These are phyloP conservation scores for Mycena maculata DNA, from an alignment of 768 basidiomycete species.

Conservation along the genomic window DNA sequence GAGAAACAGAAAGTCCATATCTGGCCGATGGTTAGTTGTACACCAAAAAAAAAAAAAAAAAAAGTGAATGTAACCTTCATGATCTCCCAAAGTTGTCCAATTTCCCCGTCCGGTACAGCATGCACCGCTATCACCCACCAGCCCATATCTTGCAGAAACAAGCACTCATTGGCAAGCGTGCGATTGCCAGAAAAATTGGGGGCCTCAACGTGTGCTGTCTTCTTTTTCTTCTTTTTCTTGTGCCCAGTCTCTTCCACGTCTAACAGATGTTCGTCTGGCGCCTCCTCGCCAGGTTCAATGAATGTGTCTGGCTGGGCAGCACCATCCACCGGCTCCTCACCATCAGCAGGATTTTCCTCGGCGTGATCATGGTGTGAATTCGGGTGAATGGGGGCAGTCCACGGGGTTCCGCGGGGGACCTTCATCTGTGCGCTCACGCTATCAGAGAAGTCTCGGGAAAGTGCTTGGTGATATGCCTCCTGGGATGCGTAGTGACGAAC, in stretches of 20 bases:
- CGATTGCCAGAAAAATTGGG: slow-evolving; percentile 21
- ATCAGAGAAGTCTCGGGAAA: neutral
- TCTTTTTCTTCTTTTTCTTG: neutral
- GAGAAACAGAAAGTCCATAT: slow-evolving; percentile 6
- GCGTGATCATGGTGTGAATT: too few relatives aligned
- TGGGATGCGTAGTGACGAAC: neutral
- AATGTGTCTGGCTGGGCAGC: neutral
- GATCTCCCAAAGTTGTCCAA: slow-evolving; percentile 10
- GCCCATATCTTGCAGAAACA: slow-evolving; percentile 16
- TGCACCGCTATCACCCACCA: slow-evolving; percentile 14
- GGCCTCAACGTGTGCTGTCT: slow-evolving; percentile 10
- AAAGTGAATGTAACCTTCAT: neutral
- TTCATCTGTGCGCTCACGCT: neutral
- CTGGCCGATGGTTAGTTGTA: neutral
- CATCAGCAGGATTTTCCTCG: too few relatives aligned
- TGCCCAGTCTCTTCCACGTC: neutral
- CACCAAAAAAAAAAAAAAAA: neutral
- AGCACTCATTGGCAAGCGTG: slow-evolving; percentile 9
- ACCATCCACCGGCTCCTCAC: neutral
- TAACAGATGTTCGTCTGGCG: neutral
- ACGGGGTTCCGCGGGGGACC: neutral
- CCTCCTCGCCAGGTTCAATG: neutral
- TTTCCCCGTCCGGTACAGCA: neutral
- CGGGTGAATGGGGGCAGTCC: neutral
- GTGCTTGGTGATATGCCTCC: neutral